phyloP scores from a whole-genome alignment of 352 stramenopile genomes.

The Plasmopara viticola region DNA sequence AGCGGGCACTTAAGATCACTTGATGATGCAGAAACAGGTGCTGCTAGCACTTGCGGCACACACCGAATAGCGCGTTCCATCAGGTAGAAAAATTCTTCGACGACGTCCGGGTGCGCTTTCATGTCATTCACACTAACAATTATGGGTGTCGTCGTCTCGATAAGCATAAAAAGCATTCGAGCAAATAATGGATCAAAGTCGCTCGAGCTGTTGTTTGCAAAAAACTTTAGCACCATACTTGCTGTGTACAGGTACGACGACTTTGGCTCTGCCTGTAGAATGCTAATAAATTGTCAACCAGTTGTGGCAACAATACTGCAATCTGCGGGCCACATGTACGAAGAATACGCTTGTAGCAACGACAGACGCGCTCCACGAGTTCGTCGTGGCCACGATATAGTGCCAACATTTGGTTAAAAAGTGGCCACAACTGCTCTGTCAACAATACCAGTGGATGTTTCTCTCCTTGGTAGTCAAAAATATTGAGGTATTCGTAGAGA shows the following conservation, averaged over 20 bases:
- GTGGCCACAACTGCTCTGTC: conserved; percentile 71
- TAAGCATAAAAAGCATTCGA: conserved; percentile 57
- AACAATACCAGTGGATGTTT: conserved; percentile 55
- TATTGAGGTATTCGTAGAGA: conserved; percentile 72
- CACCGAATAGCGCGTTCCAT: conserved; percentile 86
- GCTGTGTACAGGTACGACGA: conserved; percentile 79
- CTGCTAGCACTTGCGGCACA: conserved; percentile 71
- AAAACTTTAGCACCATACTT: conserved; percentile 83
- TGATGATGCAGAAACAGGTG: conserved; percentile 15
- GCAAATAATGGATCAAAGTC: conserved; percentile 41
- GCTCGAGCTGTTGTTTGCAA: conserved; percentile 26
- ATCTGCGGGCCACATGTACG: conserved; percentile 57
- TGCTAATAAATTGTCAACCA: conserved; percentile 70
- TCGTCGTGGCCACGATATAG: conserved; percentile 71
- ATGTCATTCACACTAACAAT: conserved; percentile 54
- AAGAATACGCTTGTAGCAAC: conserved; percentile 85
- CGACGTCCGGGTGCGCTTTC: conserved; percentile 86
- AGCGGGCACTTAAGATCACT: conserved; percentile 28
- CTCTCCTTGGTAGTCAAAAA: conserved; percentile 23
- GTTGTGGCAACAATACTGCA: conserved; percentile 56
- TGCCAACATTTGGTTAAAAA: conserved; percentile 74
- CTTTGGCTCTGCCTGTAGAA: conserved; percentile 77
- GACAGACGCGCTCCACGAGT: conserved; percentile 77
- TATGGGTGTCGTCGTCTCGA: conserved; percentile 78
- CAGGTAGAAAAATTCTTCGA: conserved; percentile 96